Evolutionary conservation across 2,329 filamentous ascomycete species (phyloP), one percentile per base, ranked within the genome.

Genomic region (Paecilomyces sp.): DNA sequence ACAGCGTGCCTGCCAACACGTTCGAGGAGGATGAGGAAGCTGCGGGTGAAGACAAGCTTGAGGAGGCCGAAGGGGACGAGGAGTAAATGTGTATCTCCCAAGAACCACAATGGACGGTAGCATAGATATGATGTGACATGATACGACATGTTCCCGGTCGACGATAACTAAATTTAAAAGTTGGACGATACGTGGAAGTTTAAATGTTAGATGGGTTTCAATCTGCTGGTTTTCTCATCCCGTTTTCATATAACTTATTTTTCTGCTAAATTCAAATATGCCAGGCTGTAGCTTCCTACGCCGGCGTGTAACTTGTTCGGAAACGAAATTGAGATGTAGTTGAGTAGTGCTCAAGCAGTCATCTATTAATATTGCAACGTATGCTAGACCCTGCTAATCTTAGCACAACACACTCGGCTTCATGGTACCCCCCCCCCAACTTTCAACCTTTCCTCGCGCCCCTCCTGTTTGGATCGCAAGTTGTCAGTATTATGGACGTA

Each of bases 1-100:
- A 99, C 81, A 88, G 92, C 75, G 90, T 99, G 7, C 94, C 94
- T 1, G 79, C 85, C 57, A 86, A 88, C 70, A 94, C 91, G 63
- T 93, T 97, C 73, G 94, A 97, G 69, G 93, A 97, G 69, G 89
- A 85, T 3, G 91, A 95, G 57, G 89, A 90, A 61, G 82, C 82
- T 55, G 83, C 81, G 62, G 75, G 77, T 34, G 79, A 79, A 36
- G 79, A 79, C 52, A 81, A 81, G 66, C 83, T 80, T 57, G 82
- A 80, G 57, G 81, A 80, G 34, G 80, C 84, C 66, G 81, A 82
- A 36, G 83, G 84, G 67, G 81, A 82, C 66, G 75, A 76, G 60
- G 73, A 71, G 65, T 72, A 71, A 63, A 66, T 62, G 59, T 59
- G 57, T 57, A 56, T 64, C 57, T 58, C n/a, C 9, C 51, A 11